These are phyloP conservation scores for Ascochyta pisi DNA, from an alignment of 2,329 filamentous ascomycete genomes.

Conservation along the genomic window DNA sequence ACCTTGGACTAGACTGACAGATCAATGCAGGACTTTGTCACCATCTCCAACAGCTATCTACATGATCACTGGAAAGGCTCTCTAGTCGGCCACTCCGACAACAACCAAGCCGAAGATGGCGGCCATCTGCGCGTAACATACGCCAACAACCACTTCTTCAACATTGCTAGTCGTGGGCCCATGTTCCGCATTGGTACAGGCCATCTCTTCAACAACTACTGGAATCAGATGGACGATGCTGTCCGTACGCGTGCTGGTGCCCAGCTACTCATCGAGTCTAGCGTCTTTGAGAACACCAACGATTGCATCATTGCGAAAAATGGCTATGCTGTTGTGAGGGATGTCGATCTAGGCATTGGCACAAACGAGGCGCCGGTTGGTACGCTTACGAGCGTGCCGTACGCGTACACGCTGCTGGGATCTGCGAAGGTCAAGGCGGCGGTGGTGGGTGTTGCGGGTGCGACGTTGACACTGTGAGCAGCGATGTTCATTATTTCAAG, in stretches of 20 bases:
- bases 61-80: slow-evolving; percentile 66
- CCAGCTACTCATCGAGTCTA: slow-evolving; percentile 46
- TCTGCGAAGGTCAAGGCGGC: slow-evolving; percentile 43
- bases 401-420: slow-evolving; percentile 24
- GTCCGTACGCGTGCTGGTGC: slow-evolving; percentile 48
- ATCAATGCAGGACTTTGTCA: slow-evolving; percentile 58
- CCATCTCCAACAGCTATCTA: slow-evolving; percentile 57
- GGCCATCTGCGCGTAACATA: slow-evolving; percentile 68
- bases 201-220: slow-evolving; percentile 62
- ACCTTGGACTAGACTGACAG: neutral
- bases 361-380: slow-evolving; percentile 37
- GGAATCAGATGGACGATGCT: slow-evolving; percentile 35
- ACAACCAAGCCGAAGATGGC: slow-evolving; percentile 62
- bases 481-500: neutral
- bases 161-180: slow-evolving; percentile 67
- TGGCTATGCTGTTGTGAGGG: slow-evolving; percentile 38
- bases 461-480: slow-evolving; percentile 3
- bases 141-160: slow-evolving; percentile 68
- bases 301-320: slow-evolving; percentile 34
- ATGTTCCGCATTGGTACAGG: slow-evolving; percentile 69
- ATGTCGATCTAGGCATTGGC: slow-evolving; percentile 39
- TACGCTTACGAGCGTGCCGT: slow-evolving; percentile 26
- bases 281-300: slow-evolving; percentile 35
- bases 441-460: slow-evolving; percentile 37
- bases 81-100: slow-evolving; percentile 64